Evolutionary conservation across 2,329 filamentous ascomycete genomes (phyloP).

Genomic region (Neofusicoccum kwambonambiense): DNA sequence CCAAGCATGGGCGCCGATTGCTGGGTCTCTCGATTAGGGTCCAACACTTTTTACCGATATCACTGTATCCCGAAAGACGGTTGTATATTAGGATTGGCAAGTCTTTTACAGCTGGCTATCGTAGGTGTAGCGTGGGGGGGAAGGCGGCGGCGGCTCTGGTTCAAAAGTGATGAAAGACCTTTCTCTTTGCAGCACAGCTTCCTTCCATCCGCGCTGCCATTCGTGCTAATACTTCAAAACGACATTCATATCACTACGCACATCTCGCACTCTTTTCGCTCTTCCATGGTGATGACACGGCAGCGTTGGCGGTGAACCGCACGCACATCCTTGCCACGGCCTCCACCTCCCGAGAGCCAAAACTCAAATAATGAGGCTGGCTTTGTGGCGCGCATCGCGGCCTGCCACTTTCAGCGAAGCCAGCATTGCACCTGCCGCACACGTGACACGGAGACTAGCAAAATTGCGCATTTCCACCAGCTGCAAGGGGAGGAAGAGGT

Average conservation of each 20-base stretch:
- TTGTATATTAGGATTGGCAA: slow-evolving; percentile 19
- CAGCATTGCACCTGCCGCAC: background rate
- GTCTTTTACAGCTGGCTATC: slow-evolving; percentile 13
- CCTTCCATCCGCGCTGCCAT: background rate
- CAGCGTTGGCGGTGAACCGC: background rate
- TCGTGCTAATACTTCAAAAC: slow-evolving; percentile 17
- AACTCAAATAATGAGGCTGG: slow-evolving; percentile 14
- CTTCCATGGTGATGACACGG: background rate
- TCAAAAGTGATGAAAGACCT: slow-evolving; percentile 17
- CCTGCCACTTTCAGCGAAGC: background rate
- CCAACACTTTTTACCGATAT: slow-evolving; percentile 10
- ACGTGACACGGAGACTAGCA: slow-evolving; percentile 5
- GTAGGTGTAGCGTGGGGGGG: background rate
- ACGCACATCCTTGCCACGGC: background rate
- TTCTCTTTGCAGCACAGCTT: slow-evolving; percentile 4
- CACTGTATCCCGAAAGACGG: slow-evolving; percentile 19
- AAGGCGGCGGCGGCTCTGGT: slow-evolving; percentile 10
- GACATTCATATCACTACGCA: background rate
- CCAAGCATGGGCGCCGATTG: slow-evolving; percentile 11
- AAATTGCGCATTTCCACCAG: slow-evolving; percentile 13
- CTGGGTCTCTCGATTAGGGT: slow-evolving; percentile 15
- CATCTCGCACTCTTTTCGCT: background rate
- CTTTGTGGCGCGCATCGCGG: slow-evolving; percentile 9
- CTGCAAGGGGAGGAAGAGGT: slow-evolving; percentile 5
- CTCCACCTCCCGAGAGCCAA: background rate